Conservation (phyloP, 1,284 basidiomycete species). For the Melampsora americana region DNA sequence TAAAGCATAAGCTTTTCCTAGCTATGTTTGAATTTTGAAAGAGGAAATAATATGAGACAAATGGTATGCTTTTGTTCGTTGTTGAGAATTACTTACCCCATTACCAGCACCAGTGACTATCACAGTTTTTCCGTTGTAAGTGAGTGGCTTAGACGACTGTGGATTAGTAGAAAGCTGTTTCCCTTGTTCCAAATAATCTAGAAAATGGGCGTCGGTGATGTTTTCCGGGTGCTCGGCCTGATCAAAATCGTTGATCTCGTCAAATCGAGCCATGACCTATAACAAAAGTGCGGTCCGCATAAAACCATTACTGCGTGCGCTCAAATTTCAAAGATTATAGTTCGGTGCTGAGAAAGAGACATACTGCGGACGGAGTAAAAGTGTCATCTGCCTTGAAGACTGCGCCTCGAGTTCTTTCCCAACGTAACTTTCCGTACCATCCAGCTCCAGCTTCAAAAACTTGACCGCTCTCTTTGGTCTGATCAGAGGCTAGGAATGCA, state of each 20-base stretch:
- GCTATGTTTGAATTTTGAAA: slow-evolving; percentile 53
- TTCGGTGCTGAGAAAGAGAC: slow-evolving; percentile 46
- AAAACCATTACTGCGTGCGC: no score
- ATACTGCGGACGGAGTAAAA: slow-evolving; percentile 89
- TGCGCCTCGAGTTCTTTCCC: slow-evolving; percentile 80
- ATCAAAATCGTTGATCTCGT: slow-evolving; percentile 75
- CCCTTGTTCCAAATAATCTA: slow-evolving; percentile 68
- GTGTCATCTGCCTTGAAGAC: slow-evolving; percentile 85
- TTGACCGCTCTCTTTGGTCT: slow-evolving; percentile 70
- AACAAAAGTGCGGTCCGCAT: background rate
- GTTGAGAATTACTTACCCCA: slow-evolving; percentile 57
- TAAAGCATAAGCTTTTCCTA: slow-evolving; percentile 85
- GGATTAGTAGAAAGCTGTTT: slow-evolving; percentile 68
- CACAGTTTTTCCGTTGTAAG: slow-evolving; percentile 84
- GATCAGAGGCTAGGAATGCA: slow-evolving; percentile 57
- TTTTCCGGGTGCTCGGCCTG: slow-evolving; percentile 67
- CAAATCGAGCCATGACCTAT: slow-evolving; percentile 75
- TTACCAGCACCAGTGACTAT: slow-evolving; percentile 91
- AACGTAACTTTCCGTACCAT: slow-evolving; percentile 85
- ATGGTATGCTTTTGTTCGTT: background rate
- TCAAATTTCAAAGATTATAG: no score
- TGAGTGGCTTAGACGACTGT: slow-evolving; percentile 69
- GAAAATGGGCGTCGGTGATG: slow-evolving; percentile 61
- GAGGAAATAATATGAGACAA: background rate
- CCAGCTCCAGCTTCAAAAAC: slow-evolving; percentile 94